phyloP scores from a whole-genome alignment of 441 rosid genomes.

The Brassica balearica region DNA sequence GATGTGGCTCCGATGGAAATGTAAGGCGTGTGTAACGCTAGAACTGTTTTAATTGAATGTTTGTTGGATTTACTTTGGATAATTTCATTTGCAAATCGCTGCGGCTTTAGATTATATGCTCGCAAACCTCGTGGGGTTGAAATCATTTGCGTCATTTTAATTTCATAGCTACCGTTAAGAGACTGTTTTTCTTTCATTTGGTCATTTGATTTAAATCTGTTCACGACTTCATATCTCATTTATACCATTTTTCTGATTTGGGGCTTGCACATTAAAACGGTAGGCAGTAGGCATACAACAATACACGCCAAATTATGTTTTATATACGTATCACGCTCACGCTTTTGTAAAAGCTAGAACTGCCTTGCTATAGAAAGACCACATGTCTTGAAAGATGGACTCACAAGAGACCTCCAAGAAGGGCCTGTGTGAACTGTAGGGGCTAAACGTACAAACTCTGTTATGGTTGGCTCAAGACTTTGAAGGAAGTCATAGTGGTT shows the following conservation, averaged over 20 bases:
- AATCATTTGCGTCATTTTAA: conserved; percentile 32
- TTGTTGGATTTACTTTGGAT: conserved; percentile 38
- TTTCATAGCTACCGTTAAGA: not conserved
- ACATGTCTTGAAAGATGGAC: too few species aligned
- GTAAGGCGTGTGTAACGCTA: conserved; percentile 42
- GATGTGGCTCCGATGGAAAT: conserved; percentile 86
- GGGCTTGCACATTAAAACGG: not conserved
- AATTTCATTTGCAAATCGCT: conserved; percentile 4
- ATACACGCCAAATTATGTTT: not conserved
- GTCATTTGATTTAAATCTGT: conserved; percentile 12
- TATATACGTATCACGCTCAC: too few species aligned
- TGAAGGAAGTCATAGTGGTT: not conserved
- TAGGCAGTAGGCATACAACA: not conserved
- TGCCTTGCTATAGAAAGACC: too few species aligned
- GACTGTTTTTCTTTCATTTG: conserved; percentile 4
- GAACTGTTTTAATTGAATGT: conserved; percentile 18
- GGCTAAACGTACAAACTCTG: not conserved
- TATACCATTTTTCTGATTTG: not conserved
- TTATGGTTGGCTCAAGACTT: not conserved
- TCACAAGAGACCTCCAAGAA: not conserved
- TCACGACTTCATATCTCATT: not conserved
- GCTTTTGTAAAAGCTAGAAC: too few species aligned
- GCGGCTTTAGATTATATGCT: conserved; percentile 12
- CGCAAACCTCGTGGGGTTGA: conserved; percentile 6
- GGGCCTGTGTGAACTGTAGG: not conserved